Base-by-base conservation (phyloP, 495 filamentous ascomycete species). In the Evernia prunastri region DNA sequence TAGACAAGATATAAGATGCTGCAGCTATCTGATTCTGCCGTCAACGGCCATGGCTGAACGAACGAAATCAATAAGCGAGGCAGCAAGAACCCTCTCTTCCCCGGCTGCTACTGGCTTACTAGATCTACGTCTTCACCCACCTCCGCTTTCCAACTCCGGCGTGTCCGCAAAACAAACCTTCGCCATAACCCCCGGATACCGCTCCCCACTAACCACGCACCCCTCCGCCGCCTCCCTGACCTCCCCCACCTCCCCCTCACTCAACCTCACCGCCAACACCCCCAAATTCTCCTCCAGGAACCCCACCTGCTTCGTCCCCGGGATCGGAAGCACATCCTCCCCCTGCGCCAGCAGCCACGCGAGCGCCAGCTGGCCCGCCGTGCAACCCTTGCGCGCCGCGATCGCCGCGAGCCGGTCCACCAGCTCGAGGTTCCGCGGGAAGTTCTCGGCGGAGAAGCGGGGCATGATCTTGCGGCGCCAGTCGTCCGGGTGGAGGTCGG, bases 281-380 rank as follows among this genome's bases (percentile, higher is more conserved):
- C 64, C 77, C 63, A 76, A 71, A 66, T 88, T 87, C 72, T 86
- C 80, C 54, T 85, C 80, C 51, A 87, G 67, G 56, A 80, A 80
- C 66, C 78, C 72, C 27, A 80, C 68, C 18, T 71, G 77, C 70
- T 78, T 82, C 0, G 84, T 86, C 6, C 83, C 82, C 0, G 83
- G 83, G 66, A 85, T 83, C 1, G 81, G 79, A 60, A 86, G 73
- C 56, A 85, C 74, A 62, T 83, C 79, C 0, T 80, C 71, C 0
- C 81, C 81, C 66, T 81, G 80, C 29, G 69, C 74, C 61, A 81
- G 59, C 66, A 84, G 56, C 81, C 82, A 85, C 0, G 81, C 82
- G 29, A 84, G 67, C 42, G 75, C 73, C 37, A 82, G 67, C 71
- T 82, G 81, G 0, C 70, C 68, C 0, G 72, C 47, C 1, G 78